A percentile compares a stretch with the other conserved stretches of the same genome.
These are phyloP conservation scores for Babesia gibsoni DNA, from an alignment of 169 alveolate species.

Conservation along the genomic window DNA sequence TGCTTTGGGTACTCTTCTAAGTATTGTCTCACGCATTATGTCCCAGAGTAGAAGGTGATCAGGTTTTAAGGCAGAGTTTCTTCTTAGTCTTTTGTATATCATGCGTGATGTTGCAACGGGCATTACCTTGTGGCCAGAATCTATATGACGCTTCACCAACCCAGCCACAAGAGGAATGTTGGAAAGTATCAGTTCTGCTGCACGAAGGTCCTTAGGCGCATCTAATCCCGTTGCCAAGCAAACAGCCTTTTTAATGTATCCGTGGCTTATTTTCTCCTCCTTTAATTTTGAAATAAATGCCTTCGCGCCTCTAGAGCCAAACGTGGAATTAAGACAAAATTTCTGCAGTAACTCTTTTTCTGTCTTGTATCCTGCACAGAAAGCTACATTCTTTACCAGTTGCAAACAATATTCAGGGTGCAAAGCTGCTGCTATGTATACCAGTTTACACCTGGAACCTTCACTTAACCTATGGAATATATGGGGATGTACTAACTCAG, in stretches of 20 bases:
- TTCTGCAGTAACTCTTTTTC: slow-evolving; percentile 66
- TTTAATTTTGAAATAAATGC: slow-evolving; percentile 54
- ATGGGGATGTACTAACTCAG: slow-evolving; percentile 27
- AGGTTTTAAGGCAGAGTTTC: slow-evolving; percentile 23
- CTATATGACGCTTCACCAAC: slow-evolving; percentile 45
- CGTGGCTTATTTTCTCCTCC: slow-evolving; percentile 60
- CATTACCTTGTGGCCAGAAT: slow-evolving; percentile 50
- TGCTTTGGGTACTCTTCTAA: slow-evolving; percentile 48
- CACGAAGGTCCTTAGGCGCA: not conserved
- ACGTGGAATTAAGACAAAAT: slow-evolving; percentile 51
- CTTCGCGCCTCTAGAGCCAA: slow-evolving; percentile 74
- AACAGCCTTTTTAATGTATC: slow-evolving; percentile 37
- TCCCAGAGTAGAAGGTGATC: slow-evolving; percentile 58
- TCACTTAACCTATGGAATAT: slow-evolving; percentile 42
- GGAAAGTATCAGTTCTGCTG: slow-evolving; percentile 17
- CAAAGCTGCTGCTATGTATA: slow-evolving; percentile 65
- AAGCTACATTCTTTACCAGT: slow-evolving; percentile 63
- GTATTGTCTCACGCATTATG: slow-evolving; percentile 14
- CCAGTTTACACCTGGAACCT: slow-evolving; percentile 59
- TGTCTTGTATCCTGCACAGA: slow-evolving; percentile 66
- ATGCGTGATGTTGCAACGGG: slow-evolving; percentile 38
- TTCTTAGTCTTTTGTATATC: slow-evolving; percentile 39
- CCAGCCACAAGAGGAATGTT: slow-evolving; percentile 49
- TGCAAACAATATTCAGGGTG: slow-evolving; percentile 67
- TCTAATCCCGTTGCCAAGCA: slow-evolving; percentile 2